Base-by-base conservation (phyloP, 345 rosid species). In the Eucalyptus cloeziana region DNA sequence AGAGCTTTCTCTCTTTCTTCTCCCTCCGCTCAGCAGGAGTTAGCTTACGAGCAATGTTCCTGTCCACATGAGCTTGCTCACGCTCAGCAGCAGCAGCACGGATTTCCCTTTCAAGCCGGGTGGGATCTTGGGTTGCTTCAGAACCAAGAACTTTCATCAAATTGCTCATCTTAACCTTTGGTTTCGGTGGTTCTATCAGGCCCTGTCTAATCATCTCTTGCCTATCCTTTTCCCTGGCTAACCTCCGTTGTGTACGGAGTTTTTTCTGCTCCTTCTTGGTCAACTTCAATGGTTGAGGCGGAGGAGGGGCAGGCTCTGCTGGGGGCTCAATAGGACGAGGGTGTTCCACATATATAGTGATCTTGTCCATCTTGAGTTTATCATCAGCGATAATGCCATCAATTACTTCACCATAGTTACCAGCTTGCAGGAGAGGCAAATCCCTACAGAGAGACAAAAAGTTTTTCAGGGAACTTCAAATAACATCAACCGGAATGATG, bases 171-270 rank as follows among this genome's bases (percentile, higher is more conserved):
- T 97, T 98, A 47, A 98, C 98, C 92, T 97, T 98, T 31, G 97
- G 92, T 87, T 97, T 98, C 27, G 98, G 99, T 45, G 97, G 99
- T 91, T 96, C 99, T 89, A 97, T 90, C 91, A 98, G 89, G 80
- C 99, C 99, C 92, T 98, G 99, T 91, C 99, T 93, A 87, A 97
- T 96, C 99, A 96, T 96, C 94, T 98, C 99, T 92, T 98, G 99
- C 87, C 92, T 97, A 86, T 97, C 99, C 90, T 96, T 96, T 90
- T 97, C 99, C 91, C 95, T 93, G 58, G 98, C 99, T 86, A 98
- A 86, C 69, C 98, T 99, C 88, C 99, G 94, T 91, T 97, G 99
- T 30, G 99, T 98, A 37, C 99, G 94, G 13, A 98, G 96, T 93
- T 97, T 98, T 95, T 98, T 98, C 92, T 95, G 98, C 91, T 98